These are phyloP conservation scores for Viridothelium virens DNA, from an alignment of 495 filamentous ascomycete species.

Conservation along the genomic window DNA sequence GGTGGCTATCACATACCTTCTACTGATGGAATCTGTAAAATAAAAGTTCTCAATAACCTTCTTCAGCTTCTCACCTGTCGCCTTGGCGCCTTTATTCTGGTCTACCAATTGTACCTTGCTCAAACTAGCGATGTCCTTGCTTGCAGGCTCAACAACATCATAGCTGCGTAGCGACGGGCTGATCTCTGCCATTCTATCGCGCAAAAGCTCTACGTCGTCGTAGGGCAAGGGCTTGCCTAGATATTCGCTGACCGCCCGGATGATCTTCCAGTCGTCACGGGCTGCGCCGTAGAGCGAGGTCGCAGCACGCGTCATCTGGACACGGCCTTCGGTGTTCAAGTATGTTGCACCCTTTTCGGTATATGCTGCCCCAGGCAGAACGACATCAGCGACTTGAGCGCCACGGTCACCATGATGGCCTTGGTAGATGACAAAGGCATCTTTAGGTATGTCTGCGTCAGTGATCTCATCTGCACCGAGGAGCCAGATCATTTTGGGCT, in stretches of 20 bases:
- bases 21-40: constrained; percentile 91
- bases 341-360: constrained; percentile 97
- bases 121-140: constrained; percentile 48
- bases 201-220: constrained; percentile 76
- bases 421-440: constrained; percentile 94
- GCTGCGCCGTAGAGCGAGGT: constrained; percentile 79
- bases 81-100: constrained; percentile 78
- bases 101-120: constrained; percentile 90
- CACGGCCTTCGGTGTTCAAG: constrained; percentile 93
- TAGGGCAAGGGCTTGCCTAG: constrained; percentile 82
- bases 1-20: constrained; percentile 56
- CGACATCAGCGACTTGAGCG: constrained; percentile 84
- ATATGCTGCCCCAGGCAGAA: constrained; percentile 89
- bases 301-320: constrained; percentile 84
- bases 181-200: constrained; percentile 93
- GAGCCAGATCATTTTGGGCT: constrained; percentile 93
- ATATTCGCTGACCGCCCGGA: constrained; percentile 84
- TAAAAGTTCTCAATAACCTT: constrained; percentile 90
- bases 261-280: constrained; percentile 97
- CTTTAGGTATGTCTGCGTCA: constrained; percentile 74
- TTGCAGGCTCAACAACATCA: constrained; percentile 76
- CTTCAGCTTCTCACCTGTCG: constrained; percentile 59
- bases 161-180: constrained; percentile 80
- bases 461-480: constrained; percentile 88
- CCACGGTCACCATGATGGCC: constrained; percentile 94